These are phyloP conservation scores for Gentiana dahurica DNA, from an alignment of 257 asterid species.

Conservation along the genomic window DNA sequence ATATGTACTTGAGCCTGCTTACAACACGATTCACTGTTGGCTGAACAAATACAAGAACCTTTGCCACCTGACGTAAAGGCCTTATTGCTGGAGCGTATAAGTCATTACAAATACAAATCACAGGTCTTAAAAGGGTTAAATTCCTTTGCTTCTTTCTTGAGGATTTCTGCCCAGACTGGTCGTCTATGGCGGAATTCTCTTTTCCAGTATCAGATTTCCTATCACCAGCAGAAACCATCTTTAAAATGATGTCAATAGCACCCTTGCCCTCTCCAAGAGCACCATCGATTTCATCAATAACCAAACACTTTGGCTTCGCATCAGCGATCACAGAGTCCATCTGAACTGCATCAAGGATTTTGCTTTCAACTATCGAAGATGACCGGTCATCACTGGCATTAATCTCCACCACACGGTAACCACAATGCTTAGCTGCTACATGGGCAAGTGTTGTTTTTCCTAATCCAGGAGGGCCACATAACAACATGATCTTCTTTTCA, in stretches of 20 bases:
- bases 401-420: slow-evolving; percentile 95
- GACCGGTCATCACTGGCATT: slow-evolving; percentile 99
- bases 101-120: slow-evolving; percentile 94
- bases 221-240: slow-evolving; percentile 82
- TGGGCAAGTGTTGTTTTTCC: slow-evolving; percentile 99
- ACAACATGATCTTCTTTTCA: slow-evolving; percentile 89
- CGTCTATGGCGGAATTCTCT: slow-evolving; percentile 51
- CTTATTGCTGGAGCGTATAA: slow-evolving; percentile 89
- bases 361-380: slow-evolving; percentile 69
- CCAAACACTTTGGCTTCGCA: slow-evolving; percentile 98
- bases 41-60: slow-evolving; percentile 84
- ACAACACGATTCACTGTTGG: slow-evolving; percentile 86
- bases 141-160: slow-evolving; percentile 50
- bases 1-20: slow-evolving; percentile 92
- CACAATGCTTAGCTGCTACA: slow-evolving; percentile 96
- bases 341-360: slow-evolving; percentile 87
- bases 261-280: slow-evolving; percentile 98
- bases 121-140: slow-evolving; percentile 72
- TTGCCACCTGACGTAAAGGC: slow-evolving; percentile 93
- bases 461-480: slow-evolving; percentile 98
- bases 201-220: slow-evolving; percentile 52
- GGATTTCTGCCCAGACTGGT: slow-evolving; percentile 41
- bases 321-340: slow-evolving; percentile 84
- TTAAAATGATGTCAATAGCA: slow-evolving; percentile 81
- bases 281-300: slow-evolving; percentile 96